Evolutionary conservation across 768 basidiomycete species (phyloP).

Genomic region (Russula compacta): DNA sequence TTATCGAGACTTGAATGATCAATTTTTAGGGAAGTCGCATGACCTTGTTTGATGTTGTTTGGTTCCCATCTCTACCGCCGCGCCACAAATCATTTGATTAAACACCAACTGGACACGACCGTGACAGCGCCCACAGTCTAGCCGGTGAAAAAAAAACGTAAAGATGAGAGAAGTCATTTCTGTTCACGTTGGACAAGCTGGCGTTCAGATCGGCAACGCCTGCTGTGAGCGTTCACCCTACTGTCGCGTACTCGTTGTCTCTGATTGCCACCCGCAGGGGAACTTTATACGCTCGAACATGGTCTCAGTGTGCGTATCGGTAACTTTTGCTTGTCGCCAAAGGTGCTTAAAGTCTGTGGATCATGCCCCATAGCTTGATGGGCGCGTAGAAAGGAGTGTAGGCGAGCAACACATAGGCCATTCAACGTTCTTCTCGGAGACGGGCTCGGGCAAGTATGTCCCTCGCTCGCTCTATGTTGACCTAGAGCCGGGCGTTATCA

Average conservation of each 20-base stretch:
- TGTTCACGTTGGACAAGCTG: constrained; percentile 94
- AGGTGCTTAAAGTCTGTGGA: neutral
- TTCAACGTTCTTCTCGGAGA: constrained; percentile 97
- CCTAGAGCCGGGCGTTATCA: constrained; percentile 90
- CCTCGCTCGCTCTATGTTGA: constrained; percentile 96
- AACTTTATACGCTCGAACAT: constrained; percentile 97
- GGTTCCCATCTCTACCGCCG: neutral
- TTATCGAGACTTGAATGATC: neutral
- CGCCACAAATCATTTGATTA: neutral
- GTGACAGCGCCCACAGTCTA: neutral
- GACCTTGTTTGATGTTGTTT: constrained; percentile 2
- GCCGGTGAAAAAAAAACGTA: neutral
- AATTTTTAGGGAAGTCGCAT: neutral
- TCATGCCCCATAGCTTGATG: constrained; percentile 61
- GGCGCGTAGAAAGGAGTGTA: constrained; percentile 73
- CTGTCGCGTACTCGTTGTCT: constrained; percentile 21
- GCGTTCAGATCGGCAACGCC: constrained; percentile 90
- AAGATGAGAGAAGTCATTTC: constrained; percentile 91
- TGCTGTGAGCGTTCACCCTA: constrained; percentile 59
- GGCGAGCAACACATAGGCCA: constrained; percentile 71
- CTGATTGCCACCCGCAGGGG: constrained; percentile 50
- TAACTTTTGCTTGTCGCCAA: neutral
- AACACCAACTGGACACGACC: neutral
- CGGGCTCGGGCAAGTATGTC: constrained; percentile 88
- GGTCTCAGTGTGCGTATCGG: constrained; percentile 72